Evolutionary conservation across 768 basidiomycete genomes (phyloP), one percentile per base, ranked within the genome.

Genomic region (Leccinum variicolor): DNA sequence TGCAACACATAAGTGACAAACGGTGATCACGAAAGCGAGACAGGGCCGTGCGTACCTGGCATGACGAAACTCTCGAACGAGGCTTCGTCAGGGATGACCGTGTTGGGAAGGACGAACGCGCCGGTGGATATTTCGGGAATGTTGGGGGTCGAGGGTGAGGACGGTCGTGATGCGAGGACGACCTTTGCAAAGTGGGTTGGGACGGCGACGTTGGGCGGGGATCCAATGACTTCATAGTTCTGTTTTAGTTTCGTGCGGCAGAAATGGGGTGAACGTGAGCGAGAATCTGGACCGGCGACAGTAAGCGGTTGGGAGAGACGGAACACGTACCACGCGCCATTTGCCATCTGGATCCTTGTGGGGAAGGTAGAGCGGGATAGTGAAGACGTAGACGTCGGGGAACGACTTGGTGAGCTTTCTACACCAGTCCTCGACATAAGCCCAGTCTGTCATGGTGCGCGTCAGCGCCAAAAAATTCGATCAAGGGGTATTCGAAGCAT

Each of bases 171-270:
- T 2, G 90, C 81, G 52, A 98, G 78, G 23, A 98, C 86, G 31
- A 98, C 95, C 73, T 98, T 98, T 31, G 96, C 95, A 70, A 98
- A 98, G 70, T 99, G 97, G 6, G 97, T 98, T 2, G 97, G 97
- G 17, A 99, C 97, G 50, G 91, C 79, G 57, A 98, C 78, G 66
- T 90, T 92, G 11, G 94, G 93, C 11, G 94, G 92, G 17, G 81
- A 82, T 0, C 97, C 97, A 63, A 99, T 98, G 45, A 99, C 89
- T 79, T 99, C 96, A 69, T 98, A 86, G 3, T 83, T 86, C 94
- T 98, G 33, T 46, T 41, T 34, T 43, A 43, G n/a, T 43, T 43
- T 39, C n/a, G 39, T 10, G 19, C 6, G 8, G 15, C 10, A n/a
- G 39, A n/a, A 39, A 9, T 11, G 31, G 31, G 4, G 13, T n/a